Evolutionary conservation across 768 basidiomycete species (phyloP).

Genomic region (Coprinopsis sp.): DNA sequence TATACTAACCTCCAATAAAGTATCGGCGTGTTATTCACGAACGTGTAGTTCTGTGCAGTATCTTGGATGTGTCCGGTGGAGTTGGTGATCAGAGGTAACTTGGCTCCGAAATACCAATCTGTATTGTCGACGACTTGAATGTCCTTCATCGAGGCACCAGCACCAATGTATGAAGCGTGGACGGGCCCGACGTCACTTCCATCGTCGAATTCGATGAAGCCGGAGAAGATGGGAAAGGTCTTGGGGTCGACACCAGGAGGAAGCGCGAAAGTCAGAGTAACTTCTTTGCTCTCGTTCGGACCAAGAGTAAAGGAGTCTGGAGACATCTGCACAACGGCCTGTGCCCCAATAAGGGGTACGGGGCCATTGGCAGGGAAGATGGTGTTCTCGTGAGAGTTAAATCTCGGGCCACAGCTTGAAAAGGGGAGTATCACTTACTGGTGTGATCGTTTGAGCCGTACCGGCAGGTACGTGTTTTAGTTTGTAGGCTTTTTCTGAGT

Average conservation of each 20-base stretch:
- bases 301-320: conserved; percentile 38
- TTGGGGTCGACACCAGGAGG: conserved; percentile 38
- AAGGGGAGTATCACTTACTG: conserved; percentile 25
- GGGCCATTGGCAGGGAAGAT: conserved; percentile 39
- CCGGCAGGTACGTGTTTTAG: conserved; percentile 54
- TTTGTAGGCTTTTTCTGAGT: conserved; percentile 35
- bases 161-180: conserved; percentile 42
- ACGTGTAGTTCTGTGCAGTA: conserved; percentile 40
- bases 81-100: conserved; percentile 38
- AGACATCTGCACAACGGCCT: conserved; percentile 42
- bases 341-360: conserved; percentile 38
- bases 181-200: conserved; percentile 29
- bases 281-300: conserved; percentile 32
- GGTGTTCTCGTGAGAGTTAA: neutral
- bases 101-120: conserved; percentile 37
- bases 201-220: conserved; percentile 43
- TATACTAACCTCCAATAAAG: conserved; percentile 31
- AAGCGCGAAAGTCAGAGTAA: conserved; percentile 40
- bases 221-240: conserved; percentile 52
- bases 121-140: conserved; percentile 48
- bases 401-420: neutral
- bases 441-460: conserved; percentile 43
- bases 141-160: conserved; percentile 34
- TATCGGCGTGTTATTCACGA: conserved; percentile 36
- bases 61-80: conserved; percentile 33